phyloP scores from a whole-genome alignment of 2,329 filamentous ascomycete genomes.

The Sarocladium kiliense region DNA sequence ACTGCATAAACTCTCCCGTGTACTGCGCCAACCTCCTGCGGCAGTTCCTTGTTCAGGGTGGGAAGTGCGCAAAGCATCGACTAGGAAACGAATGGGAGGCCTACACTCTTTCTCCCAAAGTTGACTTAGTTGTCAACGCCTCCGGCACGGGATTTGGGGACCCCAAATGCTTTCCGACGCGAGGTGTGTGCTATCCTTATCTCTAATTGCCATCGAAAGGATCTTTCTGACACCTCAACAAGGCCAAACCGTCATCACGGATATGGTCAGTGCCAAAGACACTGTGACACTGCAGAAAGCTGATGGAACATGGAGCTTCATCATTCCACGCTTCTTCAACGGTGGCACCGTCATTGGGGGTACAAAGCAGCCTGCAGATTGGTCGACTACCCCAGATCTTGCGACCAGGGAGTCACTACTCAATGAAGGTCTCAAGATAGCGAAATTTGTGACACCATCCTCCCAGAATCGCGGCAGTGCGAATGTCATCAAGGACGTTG shows the following conservation, averaged over 20 bases:
- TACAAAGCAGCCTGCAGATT: conserved; percentile 55
- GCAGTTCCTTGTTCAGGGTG: conserved; percentile 24
- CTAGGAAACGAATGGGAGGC: conserved; percentile 27
- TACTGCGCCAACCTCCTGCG: conserved; percentile 38
- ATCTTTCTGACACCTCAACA: neutral
- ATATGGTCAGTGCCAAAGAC: conserved; percentile 26
- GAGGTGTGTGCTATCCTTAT: conserved; percentile 18
- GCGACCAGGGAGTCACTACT: conserved; percentile 45
- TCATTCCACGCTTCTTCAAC: conserved; percentile 53
- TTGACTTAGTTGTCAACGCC: conserved; percentile 25
- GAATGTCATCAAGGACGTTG: conserved; percentile 34
- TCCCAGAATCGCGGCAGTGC: conserved; percentile 16
- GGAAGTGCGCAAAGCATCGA: conserved; percentile 20
- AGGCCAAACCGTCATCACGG: conserved; percentile 33
- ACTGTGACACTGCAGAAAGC: conserved; percentile 55
- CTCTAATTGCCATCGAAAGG: too few relatives aligned
- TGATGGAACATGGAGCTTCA: conserved; percentile 58
- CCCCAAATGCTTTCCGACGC: conserved; percentile 24
- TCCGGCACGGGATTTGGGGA: conserved; percentile 30
- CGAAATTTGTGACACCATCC: neutral
- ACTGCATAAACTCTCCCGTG: conserved; percentile 49
- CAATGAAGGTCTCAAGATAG: neutral
- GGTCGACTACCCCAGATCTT: conserved; percentile 40
- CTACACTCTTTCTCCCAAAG: conserved; percentile 18
- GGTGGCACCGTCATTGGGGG: conserved; percentile 62